Evolutionary conservation across 345 rosid species (phyloP), one percentile per base, ranked within the genome.

Genomic region (Trapa incisa): DNA sequence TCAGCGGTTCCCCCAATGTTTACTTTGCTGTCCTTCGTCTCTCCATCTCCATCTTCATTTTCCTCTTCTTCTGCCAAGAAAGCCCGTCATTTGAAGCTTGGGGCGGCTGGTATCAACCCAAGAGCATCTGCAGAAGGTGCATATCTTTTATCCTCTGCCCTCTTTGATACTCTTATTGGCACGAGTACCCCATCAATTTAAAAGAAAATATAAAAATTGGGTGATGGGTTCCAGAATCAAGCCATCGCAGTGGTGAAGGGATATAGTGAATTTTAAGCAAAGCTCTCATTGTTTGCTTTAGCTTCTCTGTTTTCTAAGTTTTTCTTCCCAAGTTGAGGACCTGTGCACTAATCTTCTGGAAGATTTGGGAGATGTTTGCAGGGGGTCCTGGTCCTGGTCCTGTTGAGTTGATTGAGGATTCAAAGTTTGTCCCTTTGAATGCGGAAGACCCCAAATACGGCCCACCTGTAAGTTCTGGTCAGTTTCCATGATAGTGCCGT

Each of bases 381-480:
- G 98, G 86, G 68, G 52, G 70, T 69, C 88, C 92, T 0, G 41
- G 70, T 69, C 88, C 92, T 0, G 41, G 70, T 70, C 89, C 92
- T 0, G 58, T 56, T 60, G 87, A 85, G 70, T 61, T 79, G 66
- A 74, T 66, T 11, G 96, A 92, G 65, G 96, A 72, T 22, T 82
- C 87, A 0, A 92, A 92, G 78, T 92, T 92, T 35, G 96, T 84
- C 73, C 98, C 92, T 35, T 74, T 89, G 63, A 87, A 82, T 61
- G 79, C 86, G 29, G 82, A 89, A 76, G 95, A 87, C 69, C 85
- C 95, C 16, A 70, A 67, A 35, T 87, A 71, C 61, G 98, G 98
- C 65, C 96, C 96, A 71, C 92, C 96, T 77, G 98, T 89, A 81
- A 86, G 95, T 89, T 82, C 75, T 72, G 79, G 83, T 82, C 60